These are phyloP conservation scores for Colletotrichum sojae DNA, from an alignment of 2,329 filamentous ascomycete species.

Conservation along the genomic window DNA sequence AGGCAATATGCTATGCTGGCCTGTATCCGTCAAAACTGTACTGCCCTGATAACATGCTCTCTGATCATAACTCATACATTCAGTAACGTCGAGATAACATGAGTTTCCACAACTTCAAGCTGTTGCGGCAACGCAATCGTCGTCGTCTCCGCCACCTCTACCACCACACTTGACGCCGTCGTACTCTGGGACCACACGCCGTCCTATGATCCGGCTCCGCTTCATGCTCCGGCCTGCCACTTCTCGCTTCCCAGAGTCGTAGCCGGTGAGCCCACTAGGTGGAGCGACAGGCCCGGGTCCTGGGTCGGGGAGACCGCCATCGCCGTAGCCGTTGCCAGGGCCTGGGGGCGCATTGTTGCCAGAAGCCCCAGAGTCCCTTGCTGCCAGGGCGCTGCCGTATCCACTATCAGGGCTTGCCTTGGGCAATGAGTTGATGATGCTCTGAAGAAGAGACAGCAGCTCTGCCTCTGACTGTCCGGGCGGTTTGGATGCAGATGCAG, in stretches of 20 bases:
- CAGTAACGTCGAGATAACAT: constrained; percentile 6
- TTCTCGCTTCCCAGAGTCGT: constrained; percentile 5
- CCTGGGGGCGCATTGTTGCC: constrained; percentile 4
- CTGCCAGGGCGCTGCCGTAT: constrained; percentile 30
- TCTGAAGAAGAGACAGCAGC: constrained; percentile 31
- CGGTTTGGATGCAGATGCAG: background rate
- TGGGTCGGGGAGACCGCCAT: constrained; percentile 8
- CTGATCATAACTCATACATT: constrained; percentile 30
- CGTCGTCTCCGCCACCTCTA: background rate
- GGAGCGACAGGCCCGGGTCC: constrained; percentile 4
- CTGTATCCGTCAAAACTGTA: background rate
- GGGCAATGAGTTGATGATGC: constrained; percentile 31
- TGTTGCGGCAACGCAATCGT: background rate
- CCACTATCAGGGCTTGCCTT: constrained; percentile 19
- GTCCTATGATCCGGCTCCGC: constrained; percentile 36
- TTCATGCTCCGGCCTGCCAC: constrained; percentile 11
- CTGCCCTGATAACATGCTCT: background rate
- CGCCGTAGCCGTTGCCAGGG: background rate
- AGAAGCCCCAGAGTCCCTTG: constrained; percentile 34
- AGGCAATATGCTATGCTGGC: constrained; percentile 15
- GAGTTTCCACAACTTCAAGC: background rate
- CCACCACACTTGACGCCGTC: background rate
- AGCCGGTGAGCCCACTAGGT: constrained; percentile 14
- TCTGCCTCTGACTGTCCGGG: constrained; percentile 13
- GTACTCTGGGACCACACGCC: constrained; percentile 18